Conservation (phyloP, 2,329 filamentous ascomycete genomes). For the Monosporascus sp. region DNA sequence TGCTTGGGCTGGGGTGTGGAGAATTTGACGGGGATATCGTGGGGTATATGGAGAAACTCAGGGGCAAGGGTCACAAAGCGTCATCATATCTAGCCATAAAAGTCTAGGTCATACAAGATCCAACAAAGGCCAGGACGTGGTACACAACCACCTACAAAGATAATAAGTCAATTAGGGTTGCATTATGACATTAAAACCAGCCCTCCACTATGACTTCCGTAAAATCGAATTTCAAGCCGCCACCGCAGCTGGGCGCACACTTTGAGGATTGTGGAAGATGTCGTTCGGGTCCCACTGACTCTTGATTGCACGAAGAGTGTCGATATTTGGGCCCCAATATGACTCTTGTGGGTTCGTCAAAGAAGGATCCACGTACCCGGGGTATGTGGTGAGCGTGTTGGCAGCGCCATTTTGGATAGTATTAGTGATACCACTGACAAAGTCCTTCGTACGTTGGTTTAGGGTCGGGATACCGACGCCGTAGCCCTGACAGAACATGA, state of each 20-base stretch:
- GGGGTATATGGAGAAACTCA: background rate
- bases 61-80: background rate
- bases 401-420: constrained; percentile 33
- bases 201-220: background rate
- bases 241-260: constrained; percentile 29
- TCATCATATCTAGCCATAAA: background rate
- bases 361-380: constrained; percentile 56
- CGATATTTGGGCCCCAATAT: constrained; percentile 53
- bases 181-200: constrained; percentile 10
- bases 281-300: constrained; percentile 45
- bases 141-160: background rate
- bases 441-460: constrained; percentile 40
- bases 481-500: constrained; percentile 61
- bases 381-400: constrained; percentile 47
- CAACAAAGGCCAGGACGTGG: too few relatives aligned
- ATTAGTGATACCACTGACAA: constrained; percentile 47
- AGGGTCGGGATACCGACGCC: constrained; percentile 45
- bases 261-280: constrained; percentile 56
- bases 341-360: constrained; percentile 41
- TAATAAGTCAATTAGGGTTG: constrained; percentile 8
- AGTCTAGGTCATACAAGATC: too few relatives aligned
- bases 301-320: constrained; percentile 44
- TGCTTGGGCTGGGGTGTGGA: background rate
- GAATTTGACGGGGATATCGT: background rate
- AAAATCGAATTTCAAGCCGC: background rate